A percentile compares a stretch with the other conserved stretches of the same genome.
These are phyloP conservation scores for Penicillium riverlandense DNA, from an alignment of 495 filamentous ascomycete genomes.

Conservation along the genomic window DNA sequence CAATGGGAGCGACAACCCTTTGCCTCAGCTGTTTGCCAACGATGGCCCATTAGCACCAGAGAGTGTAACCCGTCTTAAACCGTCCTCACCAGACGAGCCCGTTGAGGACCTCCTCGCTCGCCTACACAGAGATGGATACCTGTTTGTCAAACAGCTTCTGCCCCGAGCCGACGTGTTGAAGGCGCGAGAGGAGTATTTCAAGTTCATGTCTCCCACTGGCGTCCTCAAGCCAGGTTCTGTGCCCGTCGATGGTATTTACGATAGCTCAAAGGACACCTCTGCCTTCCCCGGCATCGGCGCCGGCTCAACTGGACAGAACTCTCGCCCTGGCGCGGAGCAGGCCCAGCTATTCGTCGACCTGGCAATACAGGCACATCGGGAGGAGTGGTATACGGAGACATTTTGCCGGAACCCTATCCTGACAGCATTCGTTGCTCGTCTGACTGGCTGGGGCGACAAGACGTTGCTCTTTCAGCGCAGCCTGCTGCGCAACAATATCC, in stretches of 20 bases:
- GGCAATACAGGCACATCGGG: constrained; percentile 48
- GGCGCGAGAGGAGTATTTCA: constrained; percentile 51
- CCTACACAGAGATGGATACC: constrained; percentile 50
- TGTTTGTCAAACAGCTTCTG: constrained; percentile 53
- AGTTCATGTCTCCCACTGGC: constrained; percentile 44
- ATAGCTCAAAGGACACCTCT: constrained; percentile 35
- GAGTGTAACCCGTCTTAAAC: constrained; percentile 36
- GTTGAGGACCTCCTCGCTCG: constrained; percentile 42
- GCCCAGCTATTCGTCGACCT: constrained; percentile 45
- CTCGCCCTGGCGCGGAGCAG: constrained; percentile 35
- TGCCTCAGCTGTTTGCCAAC: constrained; percentile 23
- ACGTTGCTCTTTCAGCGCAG: constrained; percentile 42
- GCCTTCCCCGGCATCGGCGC: constrained; percentile 54
- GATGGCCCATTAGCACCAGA: constrained; percentile 46
- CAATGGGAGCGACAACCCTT: too few species aligned
- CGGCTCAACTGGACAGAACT: constrained; percentile 42
- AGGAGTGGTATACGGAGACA: constrained; percentile 50
- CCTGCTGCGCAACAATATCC: constrained; percentile 52
- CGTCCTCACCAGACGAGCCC: constrained; percentile 28
- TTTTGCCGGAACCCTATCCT: constrained; percentile 50
- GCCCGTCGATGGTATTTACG: constrained; percentile 45
- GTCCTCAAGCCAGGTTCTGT: constrained; percentile 41
- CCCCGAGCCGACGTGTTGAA: constrained; percentile 50
- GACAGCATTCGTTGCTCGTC: constrained; percentile 41
- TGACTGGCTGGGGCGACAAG: constrained; percentile 48